Base-by-base conservation (phyloP, 1,284 basidiomycete genomes). In the Cutaneotrichosporon mucoides region DNA sequence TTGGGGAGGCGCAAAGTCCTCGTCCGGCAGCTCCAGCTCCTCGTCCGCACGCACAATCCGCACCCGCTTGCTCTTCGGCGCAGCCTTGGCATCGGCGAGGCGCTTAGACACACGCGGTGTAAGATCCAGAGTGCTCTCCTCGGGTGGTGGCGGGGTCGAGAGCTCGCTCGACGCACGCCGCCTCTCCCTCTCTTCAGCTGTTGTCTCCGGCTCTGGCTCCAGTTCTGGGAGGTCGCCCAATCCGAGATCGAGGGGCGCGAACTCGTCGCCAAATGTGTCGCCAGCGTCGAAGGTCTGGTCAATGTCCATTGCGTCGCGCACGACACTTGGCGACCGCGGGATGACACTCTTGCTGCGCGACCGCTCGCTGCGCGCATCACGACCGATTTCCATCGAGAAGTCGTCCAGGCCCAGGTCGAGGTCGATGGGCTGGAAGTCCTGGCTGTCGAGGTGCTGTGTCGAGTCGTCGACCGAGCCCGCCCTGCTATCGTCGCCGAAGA, bases 21-120 rank as follows among this genome's bases (percentile, higher is more conserved):
- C 86, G 60, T 88, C 86, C n/a, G 83, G 81, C 35, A 94, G 83
- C 77, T 95, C 92, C 3, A 89, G 92, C 47, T 90, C 85, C 11
- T 84, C 82, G 73, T 95, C 82, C 37, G 83, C 78, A 61, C 69
- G 66, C 2, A 83, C 79, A 49, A 77, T 69, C 67, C 70, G 73
- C 40, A 73, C 87, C 58, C 90, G 87, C 61, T 90, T 89, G 46
- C 41, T 24, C 42, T 48, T 37, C 24, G 46, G 37, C 1, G 7
- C 45, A 33, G 77, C 79, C 59, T 79, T 68, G 55, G 67, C 62
- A 47, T 65, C 74, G 13, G 73, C 70, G 13, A 79, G 66, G 15
- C 72, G 76, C 36, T 79, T 78, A 13, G 82, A 82, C 0, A 80
- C 83, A 3, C 79, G 82, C 6, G 84, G 83, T 4, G 83, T 82